Conservation (phyloP, 2,329 filamentous ascomycete genomes). For the Xylaria sp. region DNA sequence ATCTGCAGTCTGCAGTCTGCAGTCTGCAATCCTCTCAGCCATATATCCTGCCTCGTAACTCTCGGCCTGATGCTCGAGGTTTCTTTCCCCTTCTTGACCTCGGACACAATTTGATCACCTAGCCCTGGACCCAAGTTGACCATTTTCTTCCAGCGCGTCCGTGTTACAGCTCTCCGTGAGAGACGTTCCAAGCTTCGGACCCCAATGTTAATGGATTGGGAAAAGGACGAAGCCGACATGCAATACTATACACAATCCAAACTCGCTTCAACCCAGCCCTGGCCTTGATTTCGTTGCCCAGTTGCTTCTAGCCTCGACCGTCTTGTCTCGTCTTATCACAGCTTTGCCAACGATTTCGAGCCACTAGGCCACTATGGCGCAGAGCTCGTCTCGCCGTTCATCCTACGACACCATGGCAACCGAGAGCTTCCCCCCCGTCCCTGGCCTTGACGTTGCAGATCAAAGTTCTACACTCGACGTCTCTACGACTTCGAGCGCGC, state of each 20-base stretch:
- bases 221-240: background rate
- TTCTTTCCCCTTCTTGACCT: no score
- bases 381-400: background rate
- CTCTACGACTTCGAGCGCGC: slow-evolving; percentile 19
- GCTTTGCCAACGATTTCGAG: no score
- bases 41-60: background rate
- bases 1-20: no score
- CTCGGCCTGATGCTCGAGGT: background rate
- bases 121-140: background rate
- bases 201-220: background rate
- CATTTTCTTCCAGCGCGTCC: background rate
- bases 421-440: slow-evolving; percentile 33
- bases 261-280: no score
- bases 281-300: background rate
- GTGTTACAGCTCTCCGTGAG: background rate
- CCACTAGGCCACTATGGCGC: slow-evolving; percentile 33
- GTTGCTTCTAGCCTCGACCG: background rate
- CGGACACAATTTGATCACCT: no score
- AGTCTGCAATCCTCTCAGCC: no score
- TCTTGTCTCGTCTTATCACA: background rate
- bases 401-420: slow-evolving; percentile 32
- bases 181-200: background rate
- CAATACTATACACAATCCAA: no score
- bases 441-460: slow-evolving; percentile 15
- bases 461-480: slow-evolving; percentile 11